These are phyloP conservation scores for Fraxinus americana DNA, from an alignment of 257 asterid species.

Conservation along the genomic window DNA sequence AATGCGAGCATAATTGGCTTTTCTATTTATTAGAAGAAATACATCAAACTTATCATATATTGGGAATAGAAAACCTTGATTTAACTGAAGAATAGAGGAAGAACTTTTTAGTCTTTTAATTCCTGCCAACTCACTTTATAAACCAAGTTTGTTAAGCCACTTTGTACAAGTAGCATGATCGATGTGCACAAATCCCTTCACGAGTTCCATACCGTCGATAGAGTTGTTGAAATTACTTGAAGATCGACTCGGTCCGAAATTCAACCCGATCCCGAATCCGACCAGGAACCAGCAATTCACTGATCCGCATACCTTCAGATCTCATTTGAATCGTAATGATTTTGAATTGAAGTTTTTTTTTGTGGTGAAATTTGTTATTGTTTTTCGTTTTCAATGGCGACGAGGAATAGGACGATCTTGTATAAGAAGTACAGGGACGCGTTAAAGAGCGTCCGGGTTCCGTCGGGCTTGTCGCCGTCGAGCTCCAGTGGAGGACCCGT, in stretches of 20 bases:
- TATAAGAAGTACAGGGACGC: conserved; percentile 88
- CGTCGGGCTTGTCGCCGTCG: conserved; percentile 59
- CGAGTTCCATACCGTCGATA: too few species aligned
- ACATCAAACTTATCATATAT: too few species aligned
- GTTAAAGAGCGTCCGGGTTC: conserved; percentile 81
- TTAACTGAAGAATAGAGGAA: too few species aligned
- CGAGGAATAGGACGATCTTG: conserved; percentile 86
- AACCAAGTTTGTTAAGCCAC: too few species aligned
- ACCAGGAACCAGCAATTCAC: not conserved
- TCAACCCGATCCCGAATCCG: not conserved
- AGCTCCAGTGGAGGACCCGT: conserved; percentile 76
- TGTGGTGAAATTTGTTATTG: not conserved
- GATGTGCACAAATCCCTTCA: not conserved
- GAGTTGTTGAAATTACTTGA: not conserved
- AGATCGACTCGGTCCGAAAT: not conserved
- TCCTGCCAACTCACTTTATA: too few species aligned
- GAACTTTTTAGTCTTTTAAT: too few species aligned
- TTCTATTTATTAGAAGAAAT: too few species aligned
- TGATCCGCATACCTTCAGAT: not conserved
- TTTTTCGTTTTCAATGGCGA: conserved; percentile 56
- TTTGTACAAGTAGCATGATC: too few species aligned
- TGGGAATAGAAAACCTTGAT: too few species aligned
- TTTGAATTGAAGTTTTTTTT: not conserved
- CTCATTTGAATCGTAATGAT: not conserved
- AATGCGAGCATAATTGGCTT: too few species aligned